These are phyloP conservation scores for Moniliella sp. DNA, from an alignment of 1,284 basidiomycete genomes.

Conservation along the genomic window DNA sequence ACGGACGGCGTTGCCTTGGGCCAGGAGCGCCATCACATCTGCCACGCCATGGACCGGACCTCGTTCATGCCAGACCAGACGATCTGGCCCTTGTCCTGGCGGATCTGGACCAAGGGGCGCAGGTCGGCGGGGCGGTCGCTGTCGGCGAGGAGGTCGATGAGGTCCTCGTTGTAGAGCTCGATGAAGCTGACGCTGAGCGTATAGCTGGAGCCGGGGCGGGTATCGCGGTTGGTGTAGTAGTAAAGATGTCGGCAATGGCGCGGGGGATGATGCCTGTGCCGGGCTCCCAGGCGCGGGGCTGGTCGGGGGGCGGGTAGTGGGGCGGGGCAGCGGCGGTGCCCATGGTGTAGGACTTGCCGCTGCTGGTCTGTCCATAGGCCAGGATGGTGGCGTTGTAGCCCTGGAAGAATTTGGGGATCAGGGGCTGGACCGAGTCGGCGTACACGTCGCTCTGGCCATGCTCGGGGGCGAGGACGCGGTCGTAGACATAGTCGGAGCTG, in stretches of 20 bases:
- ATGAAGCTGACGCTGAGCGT: conserved; percentile 38
- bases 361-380: conserved; percentile 90
- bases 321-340: conserved; percentile 32
- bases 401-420: conserved; percentile 71
- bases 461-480: conserved; percentile 66
- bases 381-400: conserved; percentile 94
- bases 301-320: conserved; percentile 4
- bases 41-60: conserved; percentile 55
- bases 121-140: conserved; percentile 31
- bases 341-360: conserved; percentile 94
- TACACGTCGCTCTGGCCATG: conserved; percentile 68
- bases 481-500: conserved; percentile 55
- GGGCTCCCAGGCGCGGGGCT: conserved; percentile 5
- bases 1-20: conserved; percentile 64
- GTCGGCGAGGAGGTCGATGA: conserved; percentile 34
- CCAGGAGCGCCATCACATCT: conserved; percentile 71
- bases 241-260: conserved; percentile 75
- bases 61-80: conserved; percentile 89
- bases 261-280: conserved; percentile 73
- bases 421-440: conserved; percentile 56
- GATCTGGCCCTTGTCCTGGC: conserved; percentile 89
- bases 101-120: conserved; percentile 66
- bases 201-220: conserved; percentile 39
- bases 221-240: conserved; percentile 37
- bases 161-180: conserved; percentile 79